Conservation (phyloP, 371 early-diverging fungal species). For the Coemansia sp. region DNA sequence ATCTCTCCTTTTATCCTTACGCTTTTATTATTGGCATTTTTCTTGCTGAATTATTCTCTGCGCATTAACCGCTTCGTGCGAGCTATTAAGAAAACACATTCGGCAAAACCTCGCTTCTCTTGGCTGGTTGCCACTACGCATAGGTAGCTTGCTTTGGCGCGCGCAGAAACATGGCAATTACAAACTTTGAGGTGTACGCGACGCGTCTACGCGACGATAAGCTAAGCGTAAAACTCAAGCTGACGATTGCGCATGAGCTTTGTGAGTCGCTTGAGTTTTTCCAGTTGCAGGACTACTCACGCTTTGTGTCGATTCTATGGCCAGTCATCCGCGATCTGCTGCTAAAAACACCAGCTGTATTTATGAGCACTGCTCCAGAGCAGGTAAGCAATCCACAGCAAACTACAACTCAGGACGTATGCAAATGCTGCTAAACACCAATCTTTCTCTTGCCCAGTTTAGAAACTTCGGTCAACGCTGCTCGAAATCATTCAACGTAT, state of each 20-base stretch:
- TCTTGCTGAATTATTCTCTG: neutral
- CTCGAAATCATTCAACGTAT: slow-evolving; percentile 91
- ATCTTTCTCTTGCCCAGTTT: slow-evolving; percentile 2
- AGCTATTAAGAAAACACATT: neutral
- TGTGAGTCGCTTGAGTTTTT: slow-evolving; percentile 89
- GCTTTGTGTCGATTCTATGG: slow-evolving; percentile 74
- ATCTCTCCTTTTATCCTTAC: neutral
- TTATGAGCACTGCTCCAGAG: slow-evolving; percentile 75
- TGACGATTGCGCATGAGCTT: slow-evolving; percentile 83
- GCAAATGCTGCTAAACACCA: neutral
- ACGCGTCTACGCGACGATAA: slow-evolving; percentile 66
- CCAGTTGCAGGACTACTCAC: slow-evolving; percentile 80
- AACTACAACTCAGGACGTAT: neutral
- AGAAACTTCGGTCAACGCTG: slow-evolving; percentile 90
- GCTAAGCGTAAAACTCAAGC: slow-evolving; percentile 66
- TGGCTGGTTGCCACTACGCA: neutral
- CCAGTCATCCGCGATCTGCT: slow-evolving; percentile 82
- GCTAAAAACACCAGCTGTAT: slow-evolving; percentile 74
- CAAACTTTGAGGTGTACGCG: slow-evolving; percentile 69
- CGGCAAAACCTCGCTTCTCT: neutral
- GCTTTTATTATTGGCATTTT: neutral
- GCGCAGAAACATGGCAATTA: slow-evolving; percentile 35
- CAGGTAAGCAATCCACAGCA: slow-evolving; percentile 61
- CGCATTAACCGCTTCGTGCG: neutral
- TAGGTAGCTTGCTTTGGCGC: neutral